phyloP scores from a whole-genome alignment of 2,329 filamentous ascomycete genomes.

The Botrytis pseudocinerea region DNA sequence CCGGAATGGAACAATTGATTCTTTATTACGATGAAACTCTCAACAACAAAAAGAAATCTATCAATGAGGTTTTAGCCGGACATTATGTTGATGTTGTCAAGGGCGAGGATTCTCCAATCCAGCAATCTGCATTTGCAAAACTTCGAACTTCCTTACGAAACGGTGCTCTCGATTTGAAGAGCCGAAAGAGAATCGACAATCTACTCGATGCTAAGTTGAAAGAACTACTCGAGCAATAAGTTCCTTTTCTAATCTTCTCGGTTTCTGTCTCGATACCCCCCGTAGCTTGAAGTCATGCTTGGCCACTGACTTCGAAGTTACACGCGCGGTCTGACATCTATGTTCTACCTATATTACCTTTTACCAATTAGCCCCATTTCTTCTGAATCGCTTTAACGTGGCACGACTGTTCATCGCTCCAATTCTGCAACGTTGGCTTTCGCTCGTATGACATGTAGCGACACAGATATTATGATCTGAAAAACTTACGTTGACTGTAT shows the following conservation, averaged over 20 bases:
- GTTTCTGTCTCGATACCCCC: background rate
- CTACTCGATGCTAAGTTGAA: constrained; percentile 53
- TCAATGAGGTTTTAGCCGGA: constrained; percentile 53
- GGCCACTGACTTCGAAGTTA: constrained; percentile 16
- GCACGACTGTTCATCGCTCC: constrained; percentile 14
- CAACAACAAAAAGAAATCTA: constrained; percentile 48
- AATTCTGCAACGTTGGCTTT: constrained; percentile 19
- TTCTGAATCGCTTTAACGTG: constrained; percentile 17
- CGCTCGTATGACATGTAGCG: constrained; percentile 21
- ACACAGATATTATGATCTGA: constrained; percentile 27
- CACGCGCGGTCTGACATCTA: constrained; percentile 6
- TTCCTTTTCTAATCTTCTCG: background rate
- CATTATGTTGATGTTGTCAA: constrained; percentile 58
- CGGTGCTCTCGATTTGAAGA: constrained; percentile 55
- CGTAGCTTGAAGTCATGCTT: constrained; percentile 17
- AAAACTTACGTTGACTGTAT: constrained; percentile 37
- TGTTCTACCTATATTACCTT: constrained; percentile 3
- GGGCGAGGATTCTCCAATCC: constrained; percentile 45
- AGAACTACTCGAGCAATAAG: constrained; percentile 50
- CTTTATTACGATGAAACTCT: constrained; percentile 64
- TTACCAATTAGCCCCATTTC: constrained; percentile 8
- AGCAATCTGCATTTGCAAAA: constrained; percentile 51
- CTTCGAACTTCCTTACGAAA: constrained; percentile 55
- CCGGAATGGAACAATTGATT: constrained; percentile 63
- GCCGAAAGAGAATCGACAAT: constrained; percentile 55